Evolutionary conservation across 208 protist species (phyloP).

Genomic region (Balamuthia mandrillaris): DNA sequence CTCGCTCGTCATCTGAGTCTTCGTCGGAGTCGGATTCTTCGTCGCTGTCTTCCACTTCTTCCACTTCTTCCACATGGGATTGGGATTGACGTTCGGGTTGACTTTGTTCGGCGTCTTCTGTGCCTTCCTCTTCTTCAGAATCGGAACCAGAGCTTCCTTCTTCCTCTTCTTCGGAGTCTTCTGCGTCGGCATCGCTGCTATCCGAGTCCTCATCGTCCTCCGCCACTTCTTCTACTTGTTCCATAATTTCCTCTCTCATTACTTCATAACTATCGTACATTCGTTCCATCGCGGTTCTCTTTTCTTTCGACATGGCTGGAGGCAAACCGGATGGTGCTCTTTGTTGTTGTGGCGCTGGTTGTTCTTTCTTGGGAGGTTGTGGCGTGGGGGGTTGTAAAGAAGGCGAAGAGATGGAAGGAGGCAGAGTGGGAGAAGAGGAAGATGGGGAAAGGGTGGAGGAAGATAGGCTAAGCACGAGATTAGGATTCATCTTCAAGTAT

Average conservation of each 20-base stretch:
- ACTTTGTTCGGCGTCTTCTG: background rate
- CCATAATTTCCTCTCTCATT: too few relatives aligned
- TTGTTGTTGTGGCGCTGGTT: background rate
- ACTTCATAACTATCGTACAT: too few relatives aligned
- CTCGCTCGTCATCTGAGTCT: slow-evolving; percentile 8
- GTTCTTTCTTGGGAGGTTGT: background rate
- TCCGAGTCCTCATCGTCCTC: background rate
- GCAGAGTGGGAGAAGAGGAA: too few relatives aligned
- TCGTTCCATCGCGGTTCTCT: background rate
- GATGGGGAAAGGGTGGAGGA: too few relatives aligned
- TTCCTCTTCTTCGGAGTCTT: background rate
- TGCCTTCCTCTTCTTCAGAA: background rate
- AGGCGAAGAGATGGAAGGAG: too few relatives aligned
- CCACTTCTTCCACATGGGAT: background rate
- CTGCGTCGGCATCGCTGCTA: background rate
- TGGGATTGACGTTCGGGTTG: background rate
- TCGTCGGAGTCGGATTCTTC: background rate
- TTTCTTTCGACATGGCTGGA: background rate
- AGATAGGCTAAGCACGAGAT: too few relatives aligned
- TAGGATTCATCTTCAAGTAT: too few relatives aligned
- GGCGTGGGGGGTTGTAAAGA: too few relatives aligned
- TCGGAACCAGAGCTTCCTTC: background rate
- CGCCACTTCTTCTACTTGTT: too few relatives aligned
- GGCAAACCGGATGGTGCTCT: background rate
- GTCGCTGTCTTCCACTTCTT: background rate